Base-by-base conservation (phyloP, 495 filamentous ascomycete genomes). In the Penicillium bovifimosum region DNA sequence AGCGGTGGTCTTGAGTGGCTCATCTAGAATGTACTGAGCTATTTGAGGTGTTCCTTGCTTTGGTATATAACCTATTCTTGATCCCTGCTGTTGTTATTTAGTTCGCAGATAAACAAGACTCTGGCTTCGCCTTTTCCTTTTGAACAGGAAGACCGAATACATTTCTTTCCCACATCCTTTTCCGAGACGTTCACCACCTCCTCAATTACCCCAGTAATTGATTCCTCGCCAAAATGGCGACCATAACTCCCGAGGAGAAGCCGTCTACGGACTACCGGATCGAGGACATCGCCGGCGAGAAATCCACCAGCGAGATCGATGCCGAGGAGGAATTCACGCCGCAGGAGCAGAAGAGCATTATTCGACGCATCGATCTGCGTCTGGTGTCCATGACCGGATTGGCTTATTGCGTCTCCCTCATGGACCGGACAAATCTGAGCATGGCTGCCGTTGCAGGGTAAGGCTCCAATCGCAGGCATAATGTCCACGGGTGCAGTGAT, bases 381-480 rank as follows among this genome's bases (percentile, higher is more conserved):
- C 70, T 89, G 9, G 82, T 88, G 28, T 65, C 78, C 0, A 86
- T 81, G 29, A 71, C 82, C 3, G 85, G 86, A 5, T 63, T 81
- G 55, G 74, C 86, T 60, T 87, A 88, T 64, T 84, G 80, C 56
- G 72, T 85, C 52, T 79, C 73, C 27, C 61, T 88, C 46, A 84
- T 88, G 79, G 85, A 88, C 63, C 69, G 86, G 3, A 86, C 82
- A 6, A 89, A 89, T 63, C 56, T 88, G 56, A 75, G 77, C 44
- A 75, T 74, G 33, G 85, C 86, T 39, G 74, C 74, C 27, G 77
- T 89, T 53, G 84, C 83, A 27, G 84, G 79, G 72, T 72, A 62
- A 54, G 64, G 20, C 7, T 43, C 5, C n/a, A 29, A 5, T 14
- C 58, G 26, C 5, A 38, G 16, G n/a, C 6, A 39, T 24, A n/a